These are phyloP conservation scores for Calonectria naviculata DNA, from an alignment of 2,329 filamentous ascomycete species.

Conservation along the genomic window DNA sequence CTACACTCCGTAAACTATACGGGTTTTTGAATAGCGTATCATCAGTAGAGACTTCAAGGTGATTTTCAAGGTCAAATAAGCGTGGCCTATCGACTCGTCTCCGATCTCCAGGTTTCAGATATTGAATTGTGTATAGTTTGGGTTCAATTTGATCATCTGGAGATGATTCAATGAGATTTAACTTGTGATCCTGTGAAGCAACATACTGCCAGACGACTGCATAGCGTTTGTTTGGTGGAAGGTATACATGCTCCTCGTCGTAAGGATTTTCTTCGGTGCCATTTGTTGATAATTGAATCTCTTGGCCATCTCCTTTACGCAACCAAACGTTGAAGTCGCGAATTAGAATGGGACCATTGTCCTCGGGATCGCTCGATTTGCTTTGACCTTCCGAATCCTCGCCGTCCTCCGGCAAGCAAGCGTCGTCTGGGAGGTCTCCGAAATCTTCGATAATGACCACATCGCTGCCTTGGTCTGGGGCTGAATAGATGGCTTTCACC, in stretches of 20 bases:
- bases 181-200: constrained; percentile 25
- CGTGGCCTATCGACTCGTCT: constrained; percentile 37
- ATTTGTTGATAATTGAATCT: constrained; percentile 29
- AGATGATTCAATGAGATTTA: constrained; percentile 37
- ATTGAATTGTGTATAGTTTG: constrained; percentile 32
- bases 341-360: background rate
- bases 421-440: constrained; percentile 4
- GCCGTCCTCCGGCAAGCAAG: background rate
- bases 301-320: constrained; percentile 1
- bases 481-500: constrained; percentile 23
- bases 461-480: constrained; percentile 24
- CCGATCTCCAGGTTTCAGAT: constrained; percentile 42
- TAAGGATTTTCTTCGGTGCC: constrained; percentile 31
- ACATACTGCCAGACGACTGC: constrained; percentile 39
- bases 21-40: constrained; percentile 37
- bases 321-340: constrained; percentile 26
- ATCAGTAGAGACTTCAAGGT: constrained; percentile 34
- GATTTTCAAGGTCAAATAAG: constrained; percentile 34
- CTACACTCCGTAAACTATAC: constrained; percentile 31
- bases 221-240: constrained; percentile 26
- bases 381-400: background rate
- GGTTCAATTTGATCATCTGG: constrained; percentile 42
- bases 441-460: constrained; percentile 25
- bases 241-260: constrained; percentile 28
- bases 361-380: background rate